Base-by-base conservation (phyloP, 805 yeast genomes). In the Candida sphagnicola region DNA sequence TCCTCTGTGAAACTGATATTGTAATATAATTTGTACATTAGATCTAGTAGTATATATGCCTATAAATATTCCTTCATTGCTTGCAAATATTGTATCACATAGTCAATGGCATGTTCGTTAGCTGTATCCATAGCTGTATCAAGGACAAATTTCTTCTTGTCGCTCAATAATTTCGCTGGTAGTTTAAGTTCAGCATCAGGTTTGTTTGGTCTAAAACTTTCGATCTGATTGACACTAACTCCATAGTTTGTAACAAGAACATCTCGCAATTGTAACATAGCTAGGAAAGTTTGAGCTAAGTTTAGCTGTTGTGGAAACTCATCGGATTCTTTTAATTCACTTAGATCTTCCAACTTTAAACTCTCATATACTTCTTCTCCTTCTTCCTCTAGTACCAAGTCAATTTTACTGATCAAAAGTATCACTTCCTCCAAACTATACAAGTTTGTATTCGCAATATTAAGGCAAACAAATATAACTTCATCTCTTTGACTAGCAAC, bases 391-490 rank as follows among this genome's bases (percentile, higher is more conserved):
- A 76, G 47, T 0, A 68, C 42, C 31, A 65, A 53, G 39, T 79
- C 79, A 25, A 80, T 49, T 1, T 62, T 69, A 32, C 60, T 54
- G 3, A 77, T 48, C 1, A 80, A 21, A 0, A 62, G 42, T 33
- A 72, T 67, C 0, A 77, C 70, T 37, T 82, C 87, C 39, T 81
- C 86, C 33, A 69, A 52, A 0, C 70, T 61, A 0, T 49, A 45
- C 31, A 78, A 68, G 2, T 59, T 61, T 12, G 71, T 48, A 2
- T 50, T 53, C 1, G 70, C 49, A 5, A 81, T 38, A 42, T 76
- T 74, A 2, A 57, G 39, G 1, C 67, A 54, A 5, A 73, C 32
- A 32, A 48, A 63, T 3, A 52, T 38, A 0, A 53, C 40, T 8
- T 40, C 34, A 31, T 61, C 57, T 30, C 64, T 46, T 26, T 51